phyloP scores from a whole-genome alignment of 495 filamentous ascomycete genomes.

The Pyronema omphalodes region DNA sequence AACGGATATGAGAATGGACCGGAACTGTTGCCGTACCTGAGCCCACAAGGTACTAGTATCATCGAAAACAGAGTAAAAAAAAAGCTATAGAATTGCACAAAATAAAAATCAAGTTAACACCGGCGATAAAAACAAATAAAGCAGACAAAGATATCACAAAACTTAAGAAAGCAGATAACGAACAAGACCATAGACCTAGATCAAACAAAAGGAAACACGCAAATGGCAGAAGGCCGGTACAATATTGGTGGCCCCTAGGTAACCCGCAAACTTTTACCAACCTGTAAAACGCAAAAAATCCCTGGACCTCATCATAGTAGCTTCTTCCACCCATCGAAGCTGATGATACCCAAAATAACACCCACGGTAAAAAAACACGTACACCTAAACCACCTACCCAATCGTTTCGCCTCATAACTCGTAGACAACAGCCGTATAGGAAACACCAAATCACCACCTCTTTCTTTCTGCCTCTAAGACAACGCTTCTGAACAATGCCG shows the following conservation, averaged over 20 bases:
- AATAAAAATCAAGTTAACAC: not conserved
- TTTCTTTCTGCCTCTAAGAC: not conserved
- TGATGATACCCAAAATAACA: not conserved
- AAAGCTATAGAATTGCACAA: not conserved
- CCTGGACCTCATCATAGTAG: too few species aligned
- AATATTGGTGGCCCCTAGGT: not conserved
- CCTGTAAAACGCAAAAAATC: too few species aligned
- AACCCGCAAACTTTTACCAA: not conserved
- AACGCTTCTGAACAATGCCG: not conserved
- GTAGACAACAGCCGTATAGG: not conserved
- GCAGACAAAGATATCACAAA: not conserved
- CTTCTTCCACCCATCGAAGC: not conserved
- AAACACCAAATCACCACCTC: not conserved
- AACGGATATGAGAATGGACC: not conserved
- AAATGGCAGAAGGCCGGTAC: not conserved
- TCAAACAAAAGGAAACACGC: not conserved
- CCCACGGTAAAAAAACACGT: not conserved
- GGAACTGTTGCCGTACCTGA: not conserved
- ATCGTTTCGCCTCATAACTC: slow-evolving; percentile 1
- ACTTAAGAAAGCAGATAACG: not conserved
- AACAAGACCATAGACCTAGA: not conserved
- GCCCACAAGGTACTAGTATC: not conserved
- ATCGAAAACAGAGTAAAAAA: not conserved
- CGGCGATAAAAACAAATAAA: not conserved
- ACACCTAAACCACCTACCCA: not conserved